Percentiles rank a stretch among this genome's conserved stretches.
Evolutionary conservation across 2,329 filamentous ascomycete species (phyloP).

Genomic region (Aspergillus sp.): DNA sequence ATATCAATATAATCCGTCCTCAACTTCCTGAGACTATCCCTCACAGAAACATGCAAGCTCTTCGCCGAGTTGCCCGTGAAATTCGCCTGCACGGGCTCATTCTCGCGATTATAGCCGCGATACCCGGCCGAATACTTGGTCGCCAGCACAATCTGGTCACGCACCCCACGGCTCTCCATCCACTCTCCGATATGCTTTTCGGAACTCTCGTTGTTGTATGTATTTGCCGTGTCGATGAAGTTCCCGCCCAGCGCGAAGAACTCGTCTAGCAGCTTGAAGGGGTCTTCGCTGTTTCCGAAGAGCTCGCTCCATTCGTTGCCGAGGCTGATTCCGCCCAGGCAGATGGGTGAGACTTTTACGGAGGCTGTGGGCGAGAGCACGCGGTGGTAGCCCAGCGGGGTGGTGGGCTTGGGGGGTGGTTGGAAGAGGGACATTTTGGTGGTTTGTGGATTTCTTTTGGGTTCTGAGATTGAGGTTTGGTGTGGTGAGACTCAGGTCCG

Average conservation of each 20-base stretch:
- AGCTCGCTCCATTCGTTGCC: constrained; percentile 12
- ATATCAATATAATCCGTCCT: constrained; percentile 18
- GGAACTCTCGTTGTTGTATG: constrained; percentile 54
- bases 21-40: constrained; percentile 13
- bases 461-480: no score
- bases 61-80: constrained; percentile 22
- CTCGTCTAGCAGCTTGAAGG: constrained; percentile 3
- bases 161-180: constrained; percentile 51
- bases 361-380: constrained; percentile 9
- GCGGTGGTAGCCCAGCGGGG: constrained; percentile 1
- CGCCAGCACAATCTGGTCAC: constrained; percentile 55
- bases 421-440: constrained; percentile 10
- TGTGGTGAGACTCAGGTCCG: no score
- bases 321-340: constrained; percentile 5
- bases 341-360: constrained; percentile 8
- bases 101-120: constrained; percentile 45
- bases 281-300: constrained; percentile 3
- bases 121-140: constrained; percentile 27
- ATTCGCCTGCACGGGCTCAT: constrained; percentile 32
- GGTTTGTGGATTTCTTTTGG: background rate
- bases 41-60: constrained; percentile 9
- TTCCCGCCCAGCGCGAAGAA: background rate
- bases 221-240: constrained; percentile 44
- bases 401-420: constrained; percentile 1
- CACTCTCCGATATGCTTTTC: constrained; percentile 59